Conservation (phyloP, 148 eudicot genomes). For the Rhododendron ovatum region DNA sequence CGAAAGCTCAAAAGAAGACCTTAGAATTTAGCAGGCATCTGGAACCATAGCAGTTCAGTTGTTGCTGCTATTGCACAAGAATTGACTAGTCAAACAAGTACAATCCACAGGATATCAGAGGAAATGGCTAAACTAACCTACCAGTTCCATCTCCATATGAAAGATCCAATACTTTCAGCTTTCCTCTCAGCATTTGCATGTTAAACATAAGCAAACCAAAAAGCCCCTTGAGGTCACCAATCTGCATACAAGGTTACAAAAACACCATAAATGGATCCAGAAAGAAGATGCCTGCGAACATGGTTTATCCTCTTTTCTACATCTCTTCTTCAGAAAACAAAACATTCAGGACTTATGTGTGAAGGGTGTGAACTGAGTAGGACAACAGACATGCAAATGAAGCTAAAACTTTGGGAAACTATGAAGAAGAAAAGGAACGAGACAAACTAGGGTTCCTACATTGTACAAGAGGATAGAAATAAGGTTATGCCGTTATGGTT, state of each 20-base stretch:
- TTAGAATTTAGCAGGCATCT: not conserved
- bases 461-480: not conserved
- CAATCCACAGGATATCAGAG: not conserved
- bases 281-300: not conserved
- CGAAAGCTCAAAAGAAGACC: not conserved
- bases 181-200: conserved; percentile 70
- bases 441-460: not conserved
- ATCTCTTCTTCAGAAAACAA: not conserved
- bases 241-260: conserved; percentile 34
- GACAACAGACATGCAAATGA: not conserved
- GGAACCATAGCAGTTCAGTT: not conserved
- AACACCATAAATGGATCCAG: not conserved
- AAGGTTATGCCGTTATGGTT: not conserved
- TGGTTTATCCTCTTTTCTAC: not conserved
- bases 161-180: conserved; percentile 76
- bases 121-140: conserved; percentile 10
- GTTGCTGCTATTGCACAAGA: not conserved
- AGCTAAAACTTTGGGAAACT: not conserved
- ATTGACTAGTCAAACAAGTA: not conserved
- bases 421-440: not conserved
- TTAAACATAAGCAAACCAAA: conserved; percentile 66
- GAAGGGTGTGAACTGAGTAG: not conserved
- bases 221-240: conserved; percentile 86
- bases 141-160: conserved; percentile 81
- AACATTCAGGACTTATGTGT: not conserved